phyloP scores from a whole-genome alignment of 768 basidiomycete species.

The Paxillus rubicundulus region DNA sequence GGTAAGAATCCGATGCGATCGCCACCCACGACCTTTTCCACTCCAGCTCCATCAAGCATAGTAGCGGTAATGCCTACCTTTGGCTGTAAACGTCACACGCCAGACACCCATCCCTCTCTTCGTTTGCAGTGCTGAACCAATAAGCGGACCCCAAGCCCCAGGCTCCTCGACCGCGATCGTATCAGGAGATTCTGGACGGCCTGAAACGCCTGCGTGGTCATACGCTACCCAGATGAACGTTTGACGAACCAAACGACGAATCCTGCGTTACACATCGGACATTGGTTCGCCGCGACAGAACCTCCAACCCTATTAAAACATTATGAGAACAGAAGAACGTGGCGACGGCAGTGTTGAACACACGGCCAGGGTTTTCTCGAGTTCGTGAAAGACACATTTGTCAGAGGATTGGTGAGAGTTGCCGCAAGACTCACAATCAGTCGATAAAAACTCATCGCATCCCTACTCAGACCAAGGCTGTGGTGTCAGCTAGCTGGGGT shows the following conservation, averaged over 20 bases:
- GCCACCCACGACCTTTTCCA: conserved; percentile 61
- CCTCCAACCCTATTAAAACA: not conserved
- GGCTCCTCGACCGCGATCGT: conserved; percentile 65
- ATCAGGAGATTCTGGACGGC: conserved; percentile 77
- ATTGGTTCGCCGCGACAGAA: not conserved
- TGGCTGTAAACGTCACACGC: conserved; percentile 66
- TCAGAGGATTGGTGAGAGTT: too few species aligned
- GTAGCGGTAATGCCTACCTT: conserved; percentile 52
- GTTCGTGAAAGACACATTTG: too few species aligned
- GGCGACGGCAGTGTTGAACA: too few species aligned
- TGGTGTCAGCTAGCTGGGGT: too few species aligned
- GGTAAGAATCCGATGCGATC: conserved; percentile 81
- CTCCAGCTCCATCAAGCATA: conserved; percentile 45
- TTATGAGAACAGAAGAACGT: too few species aligned
- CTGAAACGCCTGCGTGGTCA: conserved; percentile 66
- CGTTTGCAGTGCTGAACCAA: conserved; percentile 52
- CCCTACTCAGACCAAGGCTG: too few species aligned
- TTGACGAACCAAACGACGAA: conserved; percentile 88
- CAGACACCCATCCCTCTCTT: conserved; percentile 47
- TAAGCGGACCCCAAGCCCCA: conserved; percentile 71
- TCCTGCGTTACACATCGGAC: conserved; percentile 40
- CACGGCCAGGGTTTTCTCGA: too few species aligned
- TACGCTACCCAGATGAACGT: conserved; percentile 62
- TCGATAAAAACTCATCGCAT: too few species aligned
- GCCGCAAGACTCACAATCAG: too few species aligned